Conservation (phyloP, 2,329 filamentous ascomycete genomes). For the Fusarium odoratissimum region DNA sequence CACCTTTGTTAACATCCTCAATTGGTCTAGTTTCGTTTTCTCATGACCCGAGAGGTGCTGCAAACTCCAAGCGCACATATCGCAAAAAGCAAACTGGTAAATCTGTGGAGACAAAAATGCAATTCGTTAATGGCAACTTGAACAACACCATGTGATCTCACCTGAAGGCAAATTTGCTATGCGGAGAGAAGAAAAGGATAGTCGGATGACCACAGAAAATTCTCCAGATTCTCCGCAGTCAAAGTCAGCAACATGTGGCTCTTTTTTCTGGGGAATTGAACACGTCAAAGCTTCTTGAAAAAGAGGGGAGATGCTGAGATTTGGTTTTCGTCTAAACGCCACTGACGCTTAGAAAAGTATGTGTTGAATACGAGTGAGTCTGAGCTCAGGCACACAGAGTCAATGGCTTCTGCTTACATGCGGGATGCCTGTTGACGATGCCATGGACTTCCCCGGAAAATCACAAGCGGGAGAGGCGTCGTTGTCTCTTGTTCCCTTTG, state of each 20-base stretch:
- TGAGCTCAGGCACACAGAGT: constrained; percentile 21
- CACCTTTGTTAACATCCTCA: not conserved
- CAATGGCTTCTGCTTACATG: not conserved
- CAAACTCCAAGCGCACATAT: constrained; percentile 28
- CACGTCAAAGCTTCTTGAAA: constrained; percentile 18
- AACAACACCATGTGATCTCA: constrained; percentile 24
- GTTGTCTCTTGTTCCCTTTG: constrained; percentile 35
- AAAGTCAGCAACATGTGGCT: constrained; percentile 15
- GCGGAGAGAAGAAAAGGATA: not conserved
- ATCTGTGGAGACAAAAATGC: not conserved
- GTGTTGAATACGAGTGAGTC: constrained; percentile 2
- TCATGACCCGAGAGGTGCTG: constrained; percentile 12
- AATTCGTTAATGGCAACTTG: not conserved
- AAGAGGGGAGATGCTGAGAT: not conserved
- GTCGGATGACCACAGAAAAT: constrained; percentile 14
- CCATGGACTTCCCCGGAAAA: constrained; percentile 36
- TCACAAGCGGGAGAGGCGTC: constrained; percentile 42
- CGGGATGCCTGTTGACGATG: not conserved
- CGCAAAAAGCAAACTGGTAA: constrained; percentile 25
- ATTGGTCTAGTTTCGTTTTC: constrained; percentile 28
- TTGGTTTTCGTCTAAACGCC: constrained; percentile 35
- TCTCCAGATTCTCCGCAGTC: constrained; percentile 29
- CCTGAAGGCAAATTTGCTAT: not conserved
- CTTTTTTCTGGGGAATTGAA: constrained; percentile 8
- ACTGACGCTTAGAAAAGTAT: constrained; percentile 34